These are phyloP conservation scores for Rhipidocladum racemiflorum DNA, from an alignment of 176 grass and related monocot species.

Conservation along the genomic window DNA sequence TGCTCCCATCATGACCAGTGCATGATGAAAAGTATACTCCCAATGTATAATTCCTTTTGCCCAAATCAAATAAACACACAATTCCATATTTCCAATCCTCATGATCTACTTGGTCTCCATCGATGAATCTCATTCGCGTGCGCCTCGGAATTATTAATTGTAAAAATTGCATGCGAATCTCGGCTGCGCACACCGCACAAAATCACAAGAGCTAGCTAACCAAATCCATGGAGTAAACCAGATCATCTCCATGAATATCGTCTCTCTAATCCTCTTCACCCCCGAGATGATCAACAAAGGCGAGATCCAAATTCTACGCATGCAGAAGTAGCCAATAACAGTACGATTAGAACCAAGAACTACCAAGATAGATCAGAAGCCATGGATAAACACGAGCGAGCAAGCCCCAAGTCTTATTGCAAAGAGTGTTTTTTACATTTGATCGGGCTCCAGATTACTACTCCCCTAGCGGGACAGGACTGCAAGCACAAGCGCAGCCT, in stretches of 20 bases:
- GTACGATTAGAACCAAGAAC: not conserved
- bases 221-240: not conserved
- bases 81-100: not conserved
- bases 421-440: slow-evolving; percentile 22
- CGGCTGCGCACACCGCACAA: not conserved
- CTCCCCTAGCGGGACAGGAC: not conserved
- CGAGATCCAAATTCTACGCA: not conserved
- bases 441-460: slow-evolving; percentile 6
- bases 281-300: not conserved
- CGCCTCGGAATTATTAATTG: not conserved
- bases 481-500: slow-evolving; percentile 3
- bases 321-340: not conserved
- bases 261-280: not conserved
- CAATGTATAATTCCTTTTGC: not conserved
- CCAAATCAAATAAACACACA: not conserved
- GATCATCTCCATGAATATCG: not conserved
- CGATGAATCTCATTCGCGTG: not conserved
- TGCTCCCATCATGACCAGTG: not conserved
- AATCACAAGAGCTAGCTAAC: not conserved
- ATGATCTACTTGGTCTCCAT: not conserved
- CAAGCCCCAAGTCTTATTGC: slow-evolving; percentile 25
- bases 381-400: not conserved
- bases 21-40: not conserved
- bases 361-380: not conserved
- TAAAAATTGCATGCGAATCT: not conserved